Evolutionary conservation across 1,284 basidiomycete species (phyloP), one percentile per base, ranked within the genome.

Genomic region (Moesziomyces parantarcticus): DNA sequence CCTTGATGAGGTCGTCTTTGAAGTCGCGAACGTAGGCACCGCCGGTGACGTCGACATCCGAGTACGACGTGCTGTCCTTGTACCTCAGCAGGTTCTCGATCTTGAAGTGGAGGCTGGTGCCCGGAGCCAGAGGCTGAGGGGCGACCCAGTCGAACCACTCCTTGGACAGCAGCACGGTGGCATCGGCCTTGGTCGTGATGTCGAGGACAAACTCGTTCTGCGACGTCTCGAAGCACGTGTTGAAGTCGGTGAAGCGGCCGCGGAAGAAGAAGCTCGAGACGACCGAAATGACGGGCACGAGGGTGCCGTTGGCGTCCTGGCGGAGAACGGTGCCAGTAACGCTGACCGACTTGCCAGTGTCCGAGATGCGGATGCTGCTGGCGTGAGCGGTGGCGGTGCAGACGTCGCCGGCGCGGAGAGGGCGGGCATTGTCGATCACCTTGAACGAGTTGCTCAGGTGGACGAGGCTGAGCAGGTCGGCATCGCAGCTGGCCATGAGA

Each of bases 361-460:
- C 92, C 46, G 89, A 89, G 85, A 97, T 99, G 82, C 89, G 90
- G 70, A 99, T 92, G 10, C 94, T 94, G 45, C 91, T 88, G 69
- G 98, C 94, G 55, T 88, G 89, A 46, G 95, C 95, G 78, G 93
- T 91, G 18, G 94, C 91, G 56, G 90, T 91, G 88, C 95, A 97
- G 40, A 92, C 88, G 77, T 99, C 95, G 21, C 94, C 95, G 49
- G 89, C 94, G 76, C 88, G 86, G 57, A 98, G 88, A 50, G 92
- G 89, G 51, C 87, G 88, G 23, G 91, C 89, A 55, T 91, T 92
- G 29, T 92, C 88, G 59, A 97, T 86, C 83, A 95, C 88, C 66
- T 90, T 91, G 90, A 99, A 99, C 48, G 93, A 93, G 84, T 99
- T 99, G 41, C 93, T 93, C 36, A 99, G 89, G 84, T 99, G 97